These are phyloP conservation scores for Carex littledalei DNA, from an alignment of 176 grass and related monocot genomes.

Conservation along the genomic window DNA sequence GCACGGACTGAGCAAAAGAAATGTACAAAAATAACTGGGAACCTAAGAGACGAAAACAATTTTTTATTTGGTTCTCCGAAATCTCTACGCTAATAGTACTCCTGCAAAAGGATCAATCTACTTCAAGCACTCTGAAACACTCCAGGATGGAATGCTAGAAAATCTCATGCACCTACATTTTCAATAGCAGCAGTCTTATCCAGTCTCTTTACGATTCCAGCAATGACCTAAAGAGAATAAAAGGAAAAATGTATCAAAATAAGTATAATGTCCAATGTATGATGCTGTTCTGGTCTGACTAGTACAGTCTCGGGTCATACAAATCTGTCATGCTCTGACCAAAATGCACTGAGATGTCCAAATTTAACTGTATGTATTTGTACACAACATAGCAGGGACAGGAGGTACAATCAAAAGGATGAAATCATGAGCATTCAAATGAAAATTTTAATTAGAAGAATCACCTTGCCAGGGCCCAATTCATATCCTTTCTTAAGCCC, in stretches of 20 bases:
- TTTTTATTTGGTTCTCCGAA: slow-evolving; percentile 8
- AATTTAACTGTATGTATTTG: neutral
- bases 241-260: neutral
- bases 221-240: slow-evolving; percentile 58
- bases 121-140: slow-evolving; percentile 7
- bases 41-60: neutral
- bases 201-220: slow-evolving; percentile 89
- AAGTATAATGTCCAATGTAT: neutral
- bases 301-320: neutral
- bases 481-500: slow-evolving; percentile 94
- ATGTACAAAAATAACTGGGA: slow-evolving; percentile 2
- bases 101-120: neutral
- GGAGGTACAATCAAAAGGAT: neutral
- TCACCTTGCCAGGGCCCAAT: slow-evolving; percentile 96
- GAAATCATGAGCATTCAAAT: neutral
- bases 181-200: slow-evolving; percentile 67
- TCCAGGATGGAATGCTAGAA: neutral
- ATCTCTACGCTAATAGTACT: neutral
- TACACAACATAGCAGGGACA: neutral
- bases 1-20: neutral
- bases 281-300: neutral
- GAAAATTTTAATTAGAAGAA: neutral
- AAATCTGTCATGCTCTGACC: neutral
- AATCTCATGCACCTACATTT: slow-evolving; percentile 66
- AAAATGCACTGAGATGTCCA: neutral